These are phyloP conservation scores for Chaetomium tenue DNA, from an alignment of 495 filamentous ascomycete genomes.

Conservation along the genomic window DNA sequence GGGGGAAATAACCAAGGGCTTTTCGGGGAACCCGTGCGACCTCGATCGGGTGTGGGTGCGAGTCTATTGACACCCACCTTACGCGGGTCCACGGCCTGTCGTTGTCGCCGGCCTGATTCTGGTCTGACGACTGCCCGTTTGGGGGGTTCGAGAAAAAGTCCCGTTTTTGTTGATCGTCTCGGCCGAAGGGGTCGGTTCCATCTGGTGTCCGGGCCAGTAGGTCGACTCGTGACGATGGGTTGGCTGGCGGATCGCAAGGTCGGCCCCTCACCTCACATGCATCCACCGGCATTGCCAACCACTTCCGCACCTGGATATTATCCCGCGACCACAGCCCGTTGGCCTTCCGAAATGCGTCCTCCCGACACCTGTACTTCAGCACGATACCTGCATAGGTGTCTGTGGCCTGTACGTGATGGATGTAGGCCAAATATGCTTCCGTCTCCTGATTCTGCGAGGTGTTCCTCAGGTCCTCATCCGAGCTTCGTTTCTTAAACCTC, in stretches of 20 bases:
- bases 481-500: constrained; percentile 55
- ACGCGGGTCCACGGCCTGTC: constrained; percentile 75
- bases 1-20: constrained; percentile 87
- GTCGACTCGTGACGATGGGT: constrained; percentile 41
- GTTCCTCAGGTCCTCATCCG: constrained; percentile 45
- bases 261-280: constrained; percentile 82
- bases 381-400: constrained; percentile 90
- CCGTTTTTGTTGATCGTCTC: constrained; percentile 23
- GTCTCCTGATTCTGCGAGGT: constrained; percentile 38
- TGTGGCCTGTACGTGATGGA: constrained; percentile 76
- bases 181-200: constrained; percentile 29
- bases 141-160: constrained; percentile 39
- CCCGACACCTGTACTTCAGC: constrained; percentile 81
- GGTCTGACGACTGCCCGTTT: constrained; percentile 34
- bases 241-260: constrained; percentile 47
- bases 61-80: constrained; percentile 78
- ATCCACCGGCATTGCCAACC: constrained; percentile 82
- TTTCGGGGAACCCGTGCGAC: constrained; percentile 81
- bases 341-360: constrained; percentile 74
- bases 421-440: constrained; percentile 76
- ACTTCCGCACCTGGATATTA: constrained; percentile 76
- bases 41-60: constrained; percentile 66
- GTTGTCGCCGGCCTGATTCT: constrained; percentile 35
- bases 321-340: constrained; percentile 95
- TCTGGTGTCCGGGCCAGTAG: constrained; percentile 48